Conservation (phyloP, 306 rosid genomes). For the Vachellia pachyceras region DNA sequence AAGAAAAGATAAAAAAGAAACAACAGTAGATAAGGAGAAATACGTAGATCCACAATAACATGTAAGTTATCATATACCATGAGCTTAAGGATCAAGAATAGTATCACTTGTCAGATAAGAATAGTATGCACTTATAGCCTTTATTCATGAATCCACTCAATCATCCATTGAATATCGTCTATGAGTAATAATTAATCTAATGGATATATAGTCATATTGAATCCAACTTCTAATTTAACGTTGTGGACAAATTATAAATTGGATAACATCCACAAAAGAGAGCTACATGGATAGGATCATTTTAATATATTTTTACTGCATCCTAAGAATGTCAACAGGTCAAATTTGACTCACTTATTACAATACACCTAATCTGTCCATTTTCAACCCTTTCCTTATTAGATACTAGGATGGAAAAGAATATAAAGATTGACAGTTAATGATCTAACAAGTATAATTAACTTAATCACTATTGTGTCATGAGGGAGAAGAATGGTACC, state of each 20-base stretch:
- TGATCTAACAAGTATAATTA: constrained; percentile 23
- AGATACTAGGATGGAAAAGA: constrained; percentile 5
- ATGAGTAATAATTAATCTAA: background rate
- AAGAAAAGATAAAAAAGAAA: background rate
- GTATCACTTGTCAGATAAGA: background rate
- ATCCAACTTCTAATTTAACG: background rate
- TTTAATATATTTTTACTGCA: background rate
- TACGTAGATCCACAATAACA: background rate
- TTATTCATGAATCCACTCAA: background rate
- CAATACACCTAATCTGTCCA: background rate
- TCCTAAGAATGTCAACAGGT: background rate
- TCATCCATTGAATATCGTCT: background rate
- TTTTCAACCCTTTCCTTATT: background rate
- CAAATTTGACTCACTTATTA: background rate
- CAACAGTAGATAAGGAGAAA: constrained; percentile 6
- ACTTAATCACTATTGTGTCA: background rate
- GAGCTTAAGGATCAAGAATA: constrained; percentile 9
- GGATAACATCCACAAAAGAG: background rate
- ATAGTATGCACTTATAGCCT: background rate
- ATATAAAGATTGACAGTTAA: background rate
- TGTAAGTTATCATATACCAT: background rate
- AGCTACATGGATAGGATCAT: background rate
- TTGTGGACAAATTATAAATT: background rate
- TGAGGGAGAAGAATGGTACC: constrained; percentile 62
- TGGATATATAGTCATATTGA: background rate